These are phyloP conservation scores for Podospora anserina DNA, from an alignment of 495 filamentous ascomycete genomes.

Conservation along the genomic window DNA sequence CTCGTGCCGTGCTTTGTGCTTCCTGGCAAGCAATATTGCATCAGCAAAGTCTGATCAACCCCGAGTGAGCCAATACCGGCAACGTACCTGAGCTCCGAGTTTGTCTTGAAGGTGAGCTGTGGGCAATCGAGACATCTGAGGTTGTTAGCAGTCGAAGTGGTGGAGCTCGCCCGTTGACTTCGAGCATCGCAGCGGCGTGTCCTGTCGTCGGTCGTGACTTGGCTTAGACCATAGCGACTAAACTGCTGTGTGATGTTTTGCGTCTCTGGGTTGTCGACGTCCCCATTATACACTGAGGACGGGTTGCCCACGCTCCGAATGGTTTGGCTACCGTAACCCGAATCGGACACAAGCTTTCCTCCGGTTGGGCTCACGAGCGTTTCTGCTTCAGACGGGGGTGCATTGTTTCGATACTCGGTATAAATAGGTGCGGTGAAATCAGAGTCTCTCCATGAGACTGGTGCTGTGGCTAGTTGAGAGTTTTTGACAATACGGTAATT, in stretches of 20 bases:
- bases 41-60: neutral
- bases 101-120: slow-evolving; percentile 40
- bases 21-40: slow-evolving; percentile 50
- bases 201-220: slow-evolving; percentile 1
- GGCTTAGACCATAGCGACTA: slow-evolving; percentile 22
- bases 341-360: slow-evolving; percentile 51
- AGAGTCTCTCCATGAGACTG: neutral
- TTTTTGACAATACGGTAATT: neutral
- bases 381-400: slow-evolving; percentile 53
- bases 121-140: slow-evolving; percentile 36
- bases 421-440: neutral
- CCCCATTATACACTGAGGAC: slow-evolving; percentile 42
- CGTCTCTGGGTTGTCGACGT: slow-evolving; percentile 36
- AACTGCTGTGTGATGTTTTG: slow-evolving; percentile 38
- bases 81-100: slow-evolving; percentile 49
- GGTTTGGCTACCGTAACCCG: slow-evolving; percentile 57
- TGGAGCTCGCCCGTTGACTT: slow-evolving; percentile 4
- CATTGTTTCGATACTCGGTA: slow-evolving; percentile 23
- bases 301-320: slow-evolving; percentile 43
- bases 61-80: neutral
- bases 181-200: slow-evolving; percentile 9
- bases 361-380: slow-evolving; percentile 48
- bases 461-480: neutral
- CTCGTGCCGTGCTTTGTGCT: slow-evolving; percentile 74
- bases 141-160: slow-evolving; percentile 20